Evolutionary conservation across 441 rosid genomes (phyloP), one percentile per base, ranked within the genome.

Genomic region (Gossypium schwendimanii): DNA sequence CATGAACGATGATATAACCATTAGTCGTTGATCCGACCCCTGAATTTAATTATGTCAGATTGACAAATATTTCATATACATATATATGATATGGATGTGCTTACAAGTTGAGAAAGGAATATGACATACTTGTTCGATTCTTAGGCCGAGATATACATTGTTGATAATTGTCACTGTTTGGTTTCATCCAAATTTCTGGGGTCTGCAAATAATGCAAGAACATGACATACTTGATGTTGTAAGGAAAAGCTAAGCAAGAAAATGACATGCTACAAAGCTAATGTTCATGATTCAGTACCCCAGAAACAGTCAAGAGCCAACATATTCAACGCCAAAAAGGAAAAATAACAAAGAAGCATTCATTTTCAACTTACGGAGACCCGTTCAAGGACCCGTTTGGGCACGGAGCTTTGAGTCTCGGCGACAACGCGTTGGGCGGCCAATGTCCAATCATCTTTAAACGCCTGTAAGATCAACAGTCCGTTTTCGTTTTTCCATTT

Each of bases 151-250:
- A 70, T 76, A 89, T 85, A 82, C 99, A 94, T 65, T 85, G 84
- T n/a, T 83, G 74, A 69, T 75, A 87, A 74, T 76, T 73, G 47
- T 88, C 86, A 8, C 90, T 87, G 73, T 88, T 83, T 15, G 98
- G 94, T 84, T 91, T 94, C 90, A 80, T 88, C 99, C 99, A 92
- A 71, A 91, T 91, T 75, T 88, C 92, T 28, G 92, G 92, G 63
- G 79, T 83, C 97, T 92, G 85, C 69, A 52, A 64, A 69, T 26
- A 58, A 58, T 6, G 17, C 28, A 61, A 24, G 10, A 36, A 36
- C 41, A 7, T 36, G 41, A 2, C 21, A 3, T 52, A 20, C 73
- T 31, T 6, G 15, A 64, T 6, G 11, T 6, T 53, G 20, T 2
- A 2, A 14, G 18, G 3, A 7, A 23, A 3, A 66, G n/a, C 0